Conservation (phyloP, 2,329 filamentous ascomycete species). For the Mollisiaceae sp. region DNA sequence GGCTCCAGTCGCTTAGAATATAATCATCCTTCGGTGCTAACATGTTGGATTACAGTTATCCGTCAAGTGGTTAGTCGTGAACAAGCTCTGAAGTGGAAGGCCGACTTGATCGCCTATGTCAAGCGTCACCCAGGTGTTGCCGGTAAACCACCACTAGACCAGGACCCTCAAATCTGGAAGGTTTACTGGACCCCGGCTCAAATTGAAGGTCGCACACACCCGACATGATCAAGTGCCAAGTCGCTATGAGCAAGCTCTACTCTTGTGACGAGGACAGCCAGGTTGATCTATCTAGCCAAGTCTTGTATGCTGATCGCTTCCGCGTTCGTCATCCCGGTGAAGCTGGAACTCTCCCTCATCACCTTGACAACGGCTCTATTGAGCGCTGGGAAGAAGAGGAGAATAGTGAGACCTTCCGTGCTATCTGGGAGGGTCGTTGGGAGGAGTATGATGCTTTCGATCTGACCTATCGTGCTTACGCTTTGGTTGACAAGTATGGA, state of each 20-base stretch:
- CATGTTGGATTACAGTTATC: not conserved
- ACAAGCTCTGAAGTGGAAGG: constrained; percentile 21
- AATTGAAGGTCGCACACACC: constrained; percentile 18
- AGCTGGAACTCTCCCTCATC: constrained; percentile 16
- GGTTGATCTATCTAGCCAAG: constrained; percentile 18
- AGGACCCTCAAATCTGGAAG: constrained; percentile 20
- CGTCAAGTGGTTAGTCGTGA: constrained; percentile 20
- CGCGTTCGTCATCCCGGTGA: constrained; percentile 18
- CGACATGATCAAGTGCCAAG: constrained; percentile 17
- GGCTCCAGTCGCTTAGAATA: not conserved
- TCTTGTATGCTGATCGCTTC: constrained; percentile 22
- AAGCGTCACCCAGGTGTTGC: constrained; percentile 17
- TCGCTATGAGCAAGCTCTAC: constrained; percentile 20
- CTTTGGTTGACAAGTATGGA: constrained; percentile 19
- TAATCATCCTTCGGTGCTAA: not conserved
- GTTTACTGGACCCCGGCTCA: constrained; percentile 21
- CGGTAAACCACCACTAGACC: constrained; percentile 6
- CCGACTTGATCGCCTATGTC: constrained; percentile 14
- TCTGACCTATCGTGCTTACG: constrained; percentile 18
- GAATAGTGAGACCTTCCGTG: constrained; percentile 14
- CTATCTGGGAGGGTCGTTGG: constrained; percentile 22
- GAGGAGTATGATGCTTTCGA: constrained; percentile 23
- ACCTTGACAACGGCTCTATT: constrained; percentile 22
- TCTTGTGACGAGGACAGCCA: constrained; percentile 17
- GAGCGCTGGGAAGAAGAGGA: constrained; percentile 23